Evolutionary conservation across 179 eudicot genomes (phyloP), one percentile per base, ranked within the genome.

Genomic region (Spergularia azorica): DNA sequence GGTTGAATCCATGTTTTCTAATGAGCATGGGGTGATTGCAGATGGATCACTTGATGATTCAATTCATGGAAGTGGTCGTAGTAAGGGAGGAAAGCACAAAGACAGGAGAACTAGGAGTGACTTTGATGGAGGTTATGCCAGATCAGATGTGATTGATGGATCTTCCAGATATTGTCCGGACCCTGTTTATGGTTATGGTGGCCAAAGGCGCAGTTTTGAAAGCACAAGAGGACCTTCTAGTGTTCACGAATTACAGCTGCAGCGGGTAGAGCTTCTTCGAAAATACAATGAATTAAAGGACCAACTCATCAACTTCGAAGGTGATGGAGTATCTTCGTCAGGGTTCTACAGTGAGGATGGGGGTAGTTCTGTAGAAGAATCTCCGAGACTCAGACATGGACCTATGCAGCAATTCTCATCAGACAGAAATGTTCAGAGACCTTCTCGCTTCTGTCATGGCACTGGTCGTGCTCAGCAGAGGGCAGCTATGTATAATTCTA

Each of bases 241-340:
- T 70, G 83, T 85, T 63, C 87, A 83, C 54, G 77, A 84, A 46
- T 77, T 88, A 77, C 88, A 87, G 76, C 75, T 82, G 76, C 87
- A 84, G 72, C 89, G 89, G 81, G 87, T 82, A 43, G 90, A 85
- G 88, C 93, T 91, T 76, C 84, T 86, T 70, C 84, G 79, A 74
- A 89, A 90, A 72, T 89, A 86, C 60, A 85, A 85, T 68, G 90
- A 87, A 62, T 80, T 91, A 76, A 80, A 82, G 75, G 86, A 88
- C 52, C 93, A 91, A 73, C 84, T 87, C 38, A 83, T 67, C 13
- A 76, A 85, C 57, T 82, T 84, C 2, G 84, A 88, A 60, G 88
- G 79, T 68, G 58, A 61, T 13, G 65, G 67, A 66, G 10, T 67
- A 46, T 61, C 75, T 55, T 80, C 75, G 16, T 70, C 84, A 36